A percentile compares a stretch with the other conserved stretches of the same genome.
Conservation (phyloP, 495 filamentous ascomycete genomes). For the Melanomma pulvis-pyrius region DNA sequence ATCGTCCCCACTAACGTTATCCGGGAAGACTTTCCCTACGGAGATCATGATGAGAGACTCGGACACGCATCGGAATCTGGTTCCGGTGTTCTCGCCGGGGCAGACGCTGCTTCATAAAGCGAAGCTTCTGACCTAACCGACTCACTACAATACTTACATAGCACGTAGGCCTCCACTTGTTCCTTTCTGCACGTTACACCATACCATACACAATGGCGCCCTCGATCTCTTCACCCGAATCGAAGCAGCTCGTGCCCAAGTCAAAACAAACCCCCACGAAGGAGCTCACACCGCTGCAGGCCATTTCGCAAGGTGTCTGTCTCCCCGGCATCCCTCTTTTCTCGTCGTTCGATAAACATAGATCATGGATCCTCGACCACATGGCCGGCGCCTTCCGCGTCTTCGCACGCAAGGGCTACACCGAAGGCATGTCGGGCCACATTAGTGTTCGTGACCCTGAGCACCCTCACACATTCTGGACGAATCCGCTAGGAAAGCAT, state of each 20-base stretch:
- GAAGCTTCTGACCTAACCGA: too few species aligned
- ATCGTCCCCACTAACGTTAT: background rate
- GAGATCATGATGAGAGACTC: background rate
- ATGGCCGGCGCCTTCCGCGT: slow-evolving; percentile 63
- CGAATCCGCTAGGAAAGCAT: slow-evolving; percentile 52
- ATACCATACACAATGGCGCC: slow-evolving; percentile 18
- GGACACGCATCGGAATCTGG: background rate
- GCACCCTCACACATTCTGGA: slow-evolving; percentile 65
- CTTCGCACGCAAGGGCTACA: slow-evolving; percentile 61
- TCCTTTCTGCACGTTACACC: background rate
- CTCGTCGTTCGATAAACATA: slow-evolving; percentile 42
- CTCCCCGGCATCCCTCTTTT: slow-evolving; percentile 44
- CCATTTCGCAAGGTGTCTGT: slow-evolving; percentile 44
- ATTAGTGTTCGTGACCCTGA: slow-evolving; percentile 68
- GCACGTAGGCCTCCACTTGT: background rate
- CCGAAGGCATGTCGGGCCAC: slow-evolving; percentile 67
- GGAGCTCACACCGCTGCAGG: slow-evolving; percentile 42
- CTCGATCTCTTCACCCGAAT: slow-evolving; percentile 6
- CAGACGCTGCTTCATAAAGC: background rate
- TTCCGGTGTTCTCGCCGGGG: background rate
- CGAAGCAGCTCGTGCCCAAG: slow-evolving; percentile 11
- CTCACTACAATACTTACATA: background rate
- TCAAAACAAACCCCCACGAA: slow-evolving; percentile 12
- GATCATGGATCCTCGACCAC: slow-evolving; percentile 56
- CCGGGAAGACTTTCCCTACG: background rate